phyloP scores from a whole-genome alignment of 129 eudicot species.

The Solidago caesia region DNA sequence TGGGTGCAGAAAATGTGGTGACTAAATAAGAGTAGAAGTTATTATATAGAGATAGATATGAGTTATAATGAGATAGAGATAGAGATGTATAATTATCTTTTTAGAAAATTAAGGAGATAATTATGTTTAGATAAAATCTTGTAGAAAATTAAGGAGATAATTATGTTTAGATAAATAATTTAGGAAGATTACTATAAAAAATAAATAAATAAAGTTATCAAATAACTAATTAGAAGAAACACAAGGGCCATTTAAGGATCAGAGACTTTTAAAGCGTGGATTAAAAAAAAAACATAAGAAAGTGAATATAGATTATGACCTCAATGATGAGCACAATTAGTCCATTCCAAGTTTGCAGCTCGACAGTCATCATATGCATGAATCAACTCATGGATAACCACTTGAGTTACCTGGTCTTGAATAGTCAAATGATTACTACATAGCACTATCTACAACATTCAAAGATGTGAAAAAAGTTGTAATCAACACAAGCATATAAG shows the following conservation, averaged over 20 bases:
- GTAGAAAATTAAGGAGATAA: too few relatives aligned
- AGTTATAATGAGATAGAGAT: too few relatives aligned
- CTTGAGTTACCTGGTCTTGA: slow-evolving; percentile 94
- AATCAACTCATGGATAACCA: slow-evolving; percentile 90
- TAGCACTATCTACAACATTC: slow-evolving; percentile 52
- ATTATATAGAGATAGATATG: too few relatives aligned
- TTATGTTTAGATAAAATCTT: too few relatives aligned
- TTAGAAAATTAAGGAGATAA: too few relatives aligned
- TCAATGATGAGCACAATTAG: slow-evolving; percentile 95
- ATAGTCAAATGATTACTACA: slow-evolving; percentile 69
- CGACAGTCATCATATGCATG: slow-evolving; percentile 98
- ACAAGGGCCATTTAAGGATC: slow-evolving; percentile 2
- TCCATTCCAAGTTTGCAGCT: slow-evolving; percentile 83
- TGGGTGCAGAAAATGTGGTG: too few relatives aligned
- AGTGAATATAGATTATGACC: slow-evolving; percentile 36
- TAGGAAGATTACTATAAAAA: too few relatives aligned
- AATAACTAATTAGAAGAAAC: too few relatives aligned
- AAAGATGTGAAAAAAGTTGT: neutral
- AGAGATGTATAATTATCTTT: too few relatives aligned
- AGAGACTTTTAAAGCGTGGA: slow-evolving; percentile 4
- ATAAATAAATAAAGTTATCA: too few relatives aligned
- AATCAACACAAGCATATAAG: neutral
- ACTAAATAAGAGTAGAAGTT: too few relatives aligned
- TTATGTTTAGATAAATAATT: too few relatives aligned
- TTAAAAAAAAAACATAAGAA: slow-evolving; percentile 30